These are phyloP conservation scores for Colletotrichum australisinense DNA, from an alignment of 2,329 filamentous ascomycete species.

Conservation along the genomic window DNA sequence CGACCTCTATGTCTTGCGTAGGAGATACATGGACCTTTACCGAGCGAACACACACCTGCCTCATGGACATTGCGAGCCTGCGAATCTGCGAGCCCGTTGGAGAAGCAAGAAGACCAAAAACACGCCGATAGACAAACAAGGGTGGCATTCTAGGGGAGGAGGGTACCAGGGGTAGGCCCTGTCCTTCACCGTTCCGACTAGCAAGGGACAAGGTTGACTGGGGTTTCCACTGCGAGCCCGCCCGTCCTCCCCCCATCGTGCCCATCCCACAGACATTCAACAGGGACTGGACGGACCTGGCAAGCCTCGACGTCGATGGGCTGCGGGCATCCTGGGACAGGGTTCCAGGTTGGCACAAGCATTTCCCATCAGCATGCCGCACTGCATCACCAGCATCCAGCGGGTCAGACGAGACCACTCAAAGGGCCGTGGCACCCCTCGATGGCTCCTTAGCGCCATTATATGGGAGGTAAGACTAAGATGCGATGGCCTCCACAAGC, in stretches of 20 bases:
- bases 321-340: neutral
- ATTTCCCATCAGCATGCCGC: neutral
- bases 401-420: neutral
- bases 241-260: neutral
- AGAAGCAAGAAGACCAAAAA: neutral
- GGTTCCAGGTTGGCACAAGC: constrained; percentile 22
- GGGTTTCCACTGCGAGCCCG: neutral
- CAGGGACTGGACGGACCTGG: neutral
- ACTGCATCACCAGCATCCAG: neutral
- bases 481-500: constrained; percentile 6
- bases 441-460: neutral
- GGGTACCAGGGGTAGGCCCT: constrained; percentile 18
- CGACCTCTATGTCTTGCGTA: neutral
- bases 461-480: neutral
- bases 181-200: constrained; percentile 26
- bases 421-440: constrained; percentile 10
- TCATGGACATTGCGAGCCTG: neutral
- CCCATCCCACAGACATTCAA: neutral
- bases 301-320: neutral
- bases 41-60: neutral
- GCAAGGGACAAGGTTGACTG: constrained; percentile 8
- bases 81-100: neutral
- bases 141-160: constrained; percentile 19
- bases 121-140: constrained; percentile 1
- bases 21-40: neutral